Evolutionary conservation across 495 filamentous ascomycete species (phyloP).

Genomic region (Lentithecium fluviatile): DNA sequence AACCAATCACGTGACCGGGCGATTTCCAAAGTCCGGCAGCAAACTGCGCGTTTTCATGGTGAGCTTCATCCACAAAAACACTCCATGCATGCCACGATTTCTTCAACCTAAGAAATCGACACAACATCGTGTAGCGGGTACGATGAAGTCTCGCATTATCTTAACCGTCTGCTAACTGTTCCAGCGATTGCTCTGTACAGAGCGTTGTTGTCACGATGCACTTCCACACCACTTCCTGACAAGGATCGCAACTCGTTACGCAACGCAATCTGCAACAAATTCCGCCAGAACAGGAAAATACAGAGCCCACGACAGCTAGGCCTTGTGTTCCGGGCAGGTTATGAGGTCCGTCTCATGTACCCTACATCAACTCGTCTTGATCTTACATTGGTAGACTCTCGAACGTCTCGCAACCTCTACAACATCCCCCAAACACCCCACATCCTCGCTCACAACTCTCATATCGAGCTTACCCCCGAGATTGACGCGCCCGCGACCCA

Average conservation of each 20-base stretch:
- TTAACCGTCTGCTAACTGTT: slow-evolving; percentile 20
- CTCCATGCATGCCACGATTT: slow-evolving; percentile 35
- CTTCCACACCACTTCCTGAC: slow-evolving; percentile 48
- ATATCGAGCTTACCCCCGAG: slow-evolving; percentile 28
- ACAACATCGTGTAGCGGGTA: slow-evolving; percentile 33
- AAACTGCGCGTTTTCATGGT: background rate
- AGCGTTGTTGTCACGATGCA: slow-evolving; percentile 63
- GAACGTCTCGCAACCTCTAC: slow-evolving; percentile 40
- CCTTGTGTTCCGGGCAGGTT: slow-evolving; percentile 54
- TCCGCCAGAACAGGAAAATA: slow-evolving; percentile 56
- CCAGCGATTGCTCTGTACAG: slow-evolving; percentile 74
- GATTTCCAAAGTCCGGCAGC: background rate
- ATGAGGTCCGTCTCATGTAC: slow-evolving; percentile 52
- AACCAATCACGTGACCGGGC: background rate
- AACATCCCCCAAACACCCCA: slow-evolving; percentile 29
- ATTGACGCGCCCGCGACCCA: slow-evolving; percentile 17
- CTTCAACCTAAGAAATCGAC: slow-evolving; percentile 21
- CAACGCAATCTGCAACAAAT: slow-evolving; percentile 54
- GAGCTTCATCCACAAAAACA: background rate
- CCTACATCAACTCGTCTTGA: slow-evolving; percentile 18
- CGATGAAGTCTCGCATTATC: background rate
- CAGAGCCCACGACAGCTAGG: slow-evolving; percentile 43
- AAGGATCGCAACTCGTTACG: slow-evolving; percentile 46
- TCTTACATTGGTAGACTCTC: slow-evolving; percentile 39
- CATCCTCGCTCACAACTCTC: slow-evolving; percentile 23